Evolutionary conservation across 73 alveolate species (phyloP), one percentile per base, ranked within the genome.

Genomic region (Stentor coeruleus): DNA sequence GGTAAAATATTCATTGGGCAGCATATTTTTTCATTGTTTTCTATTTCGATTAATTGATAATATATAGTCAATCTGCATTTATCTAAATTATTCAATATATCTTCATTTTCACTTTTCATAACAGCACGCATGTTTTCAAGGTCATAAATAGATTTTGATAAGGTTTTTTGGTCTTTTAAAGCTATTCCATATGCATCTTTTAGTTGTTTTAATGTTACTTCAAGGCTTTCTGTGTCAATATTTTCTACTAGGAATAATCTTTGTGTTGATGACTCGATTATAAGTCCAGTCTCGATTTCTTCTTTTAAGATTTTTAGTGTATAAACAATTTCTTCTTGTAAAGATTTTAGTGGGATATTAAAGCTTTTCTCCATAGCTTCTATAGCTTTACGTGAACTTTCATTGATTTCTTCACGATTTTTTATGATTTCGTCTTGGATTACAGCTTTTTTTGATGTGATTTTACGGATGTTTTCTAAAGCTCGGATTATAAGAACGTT

Each of bases 1-100:
- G 95, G 95, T 11, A 66, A 40, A 6, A 89, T 82, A 35, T 81
- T 82, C 31, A 89, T 42, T 2, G 95, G 95, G 59, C 88, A 79
- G 74, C 95, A 89, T 26, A 66, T 66, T 39, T 82, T 89, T 31
- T 36, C 81, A 74, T 74, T 83, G 2, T 86, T 87, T 36, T 77
- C 92, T 59, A 82, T n/a, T 30, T 41, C 74, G 38, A 85, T 77
- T 3, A 86, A 75, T 77, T 89, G 60, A 83, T 86, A 89, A 20
- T 82, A 35, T 15, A 89, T 84, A 15, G 40, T 82, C 42, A 89
- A 28, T 40, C 20, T 66, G n/a, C 37, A 28, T 1, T 66, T 31
- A 14, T 26, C 26, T 20, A 66, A 40, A 31, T 26, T 33, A 1
- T 20, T 20, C 79, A 66, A 28, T 28, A 66, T 20, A 14, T 66